These are phyloP conservation scores for Rosellinia necatrix DNA, from an alignment of 2,329 filamentous ascomycete genomes.

Conservation along the genomic window DNA sequence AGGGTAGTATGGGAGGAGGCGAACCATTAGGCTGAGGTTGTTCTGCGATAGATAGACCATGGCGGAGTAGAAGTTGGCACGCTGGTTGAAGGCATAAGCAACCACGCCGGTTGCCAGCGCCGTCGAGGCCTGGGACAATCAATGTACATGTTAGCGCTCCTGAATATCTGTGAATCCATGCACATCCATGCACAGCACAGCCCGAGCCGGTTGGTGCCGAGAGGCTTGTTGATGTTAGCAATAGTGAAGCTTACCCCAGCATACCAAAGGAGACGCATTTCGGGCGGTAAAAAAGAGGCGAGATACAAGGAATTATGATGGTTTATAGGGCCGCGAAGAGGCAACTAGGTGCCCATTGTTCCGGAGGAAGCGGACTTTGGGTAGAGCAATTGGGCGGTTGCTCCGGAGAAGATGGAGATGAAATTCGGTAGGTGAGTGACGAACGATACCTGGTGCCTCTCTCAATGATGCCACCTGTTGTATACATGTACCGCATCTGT, in stretches of 20 bases:
- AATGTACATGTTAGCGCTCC: background rate
- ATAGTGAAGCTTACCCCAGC: constrained; percentile 56
- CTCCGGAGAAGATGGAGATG: constrained; percentile 8
- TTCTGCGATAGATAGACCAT: constrained; percentile 97
- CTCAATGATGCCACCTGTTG: constrained; percentile 29
- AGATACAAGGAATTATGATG: constrained; percentile 11
- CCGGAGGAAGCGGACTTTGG: constrained; percentile 22
- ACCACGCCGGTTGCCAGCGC: constrained; percentile 83
- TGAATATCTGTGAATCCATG: background rate
- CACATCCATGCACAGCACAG: too few species aligned
- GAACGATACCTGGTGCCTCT: background rate
- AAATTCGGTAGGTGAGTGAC: background rate
- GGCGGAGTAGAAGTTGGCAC: constrained; percentile 94
- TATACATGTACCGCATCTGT: too few species aligned
- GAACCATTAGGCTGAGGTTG: constrained; percentile 89
- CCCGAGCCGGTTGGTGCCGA: constrained; percentile 4
- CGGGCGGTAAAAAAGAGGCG: constrained; percentile 37
- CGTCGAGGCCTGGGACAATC: constrained; percentile 62
- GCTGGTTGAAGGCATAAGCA: constrained; percentile 88
- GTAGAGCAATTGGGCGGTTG: constrained; percentile 18
- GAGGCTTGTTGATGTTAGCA: constrained; percentile 15
- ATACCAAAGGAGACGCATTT: constrained; percentile 65
- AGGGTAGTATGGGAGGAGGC: constrained; percentile 38
- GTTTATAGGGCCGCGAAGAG: constrained; percentile 28
- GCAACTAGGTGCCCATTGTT: constrained; percentile 45